Conservation (phyloP, 805 yeast species). For the Scheffersomyces spartinae region DNA sequence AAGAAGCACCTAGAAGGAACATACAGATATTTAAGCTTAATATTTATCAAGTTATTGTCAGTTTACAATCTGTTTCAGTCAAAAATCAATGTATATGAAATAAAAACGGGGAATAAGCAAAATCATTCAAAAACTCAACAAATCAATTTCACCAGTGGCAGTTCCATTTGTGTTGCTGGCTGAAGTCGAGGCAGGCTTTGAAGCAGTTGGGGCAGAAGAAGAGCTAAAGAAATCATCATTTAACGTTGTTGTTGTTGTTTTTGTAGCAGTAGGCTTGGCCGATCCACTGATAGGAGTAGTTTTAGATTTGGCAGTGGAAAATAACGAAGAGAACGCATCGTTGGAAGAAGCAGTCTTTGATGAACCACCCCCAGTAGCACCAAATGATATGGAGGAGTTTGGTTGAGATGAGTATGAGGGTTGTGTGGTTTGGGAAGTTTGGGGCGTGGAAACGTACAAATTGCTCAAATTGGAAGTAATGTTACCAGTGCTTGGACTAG, state of each 20-base stretch:
- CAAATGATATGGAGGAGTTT: slow-evolving; percentile 7
- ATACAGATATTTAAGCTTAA: not conserved
- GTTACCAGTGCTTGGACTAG: slow-evolving; percentile 11
- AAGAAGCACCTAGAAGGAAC: slow-evolving; percentile 1
- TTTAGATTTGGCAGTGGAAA: slow-evolving; percentile 50
- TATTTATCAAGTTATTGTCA: not conserved
- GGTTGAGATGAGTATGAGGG: slow-evolving; percentile 10
- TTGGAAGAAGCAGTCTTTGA: slow-evolving; percentile 9
- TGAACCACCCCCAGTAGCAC: slow-evolving; percentile 4
- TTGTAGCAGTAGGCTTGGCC: slow-evolving; percentile 1
- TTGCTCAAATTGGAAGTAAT: slow-evolving; percentile 14
- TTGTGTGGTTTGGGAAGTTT: slow-evolving; percentile 7
- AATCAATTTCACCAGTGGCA: slow-evolving; percentile 32
- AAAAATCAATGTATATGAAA: not conserved
- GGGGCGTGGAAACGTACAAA: slow-evolving; percentile 15
- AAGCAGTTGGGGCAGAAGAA: slow-evolving; percentile 2
- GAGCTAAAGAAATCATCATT: slow-evolving; percentile 16
- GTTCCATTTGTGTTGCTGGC: slow-evolving; percentile 7
- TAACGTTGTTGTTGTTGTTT: slow-evolving; percentile 8
- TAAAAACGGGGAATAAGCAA: not conserved
- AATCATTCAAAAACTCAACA: slow-evolving; percentile 32
- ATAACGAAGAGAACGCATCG: slow-evolving; percentile 67
- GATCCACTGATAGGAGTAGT: slow-evolving; percentile 4
- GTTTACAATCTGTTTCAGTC: not conserved
- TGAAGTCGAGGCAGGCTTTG: slow-evolving; percentile 4